Evolutionary conservation across 345 rosid genomes (phyloP), one percentile per base, ranked within the genome.

Genomic region (Litchi chinensis): DNA sequence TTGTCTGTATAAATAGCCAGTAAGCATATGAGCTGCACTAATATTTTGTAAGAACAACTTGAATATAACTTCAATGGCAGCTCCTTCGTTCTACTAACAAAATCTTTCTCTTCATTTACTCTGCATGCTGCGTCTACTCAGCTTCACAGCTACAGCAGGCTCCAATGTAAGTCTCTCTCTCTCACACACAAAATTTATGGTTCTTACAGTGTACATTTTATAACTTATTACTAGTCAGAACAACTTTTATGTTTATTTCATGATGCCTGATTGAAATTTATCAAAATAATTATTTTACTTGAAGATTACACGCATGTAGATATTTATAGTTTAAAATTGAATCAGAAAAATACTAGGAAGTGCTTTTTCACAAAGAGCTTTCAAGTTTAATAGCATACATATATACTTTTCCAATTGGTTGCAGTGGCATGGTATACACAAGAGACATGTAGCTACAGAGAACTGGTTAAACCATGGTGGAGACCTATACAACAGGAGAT

Each of bases 401-500:
- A 52, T 13, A 52, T 52, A 15, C 3, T 13, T 52, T 15, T 52
- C 16, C 57, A 15, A 52, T 3, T 52, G 19, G 57, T 52, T 52
- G 19, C 57, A 52, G 57, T 52, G 57, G 57, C 57, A 13, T 52
- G 57, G 57, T 52, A 52, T 16, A 13, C 5, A 15, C 5, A 52
- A 52, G 57, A 16, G 57, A 52, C 57, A 52, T 52, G 19, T 11
- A 48, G 54, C 54, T 48, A 48, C 54, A 48, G 54, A 52, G 19
- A 52, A 52, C 19, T 52, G 57, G 57, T 52, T 52, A 15, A 52
- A 52, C 77, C 84, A 80, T 50, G 86, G 82, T 2, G 72, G 86
- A 62, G 83, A 83, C 10, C 57, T 83, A 13, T 26, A 73, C 63
- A 83, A 83, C 62, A 65, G 75, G 65, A 84, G 86, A 71, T 70